Evolutionary conservation across 768 basidiomycete species (phyloP).

Genomic region (Pleurotus cornucopiae): DNA sequence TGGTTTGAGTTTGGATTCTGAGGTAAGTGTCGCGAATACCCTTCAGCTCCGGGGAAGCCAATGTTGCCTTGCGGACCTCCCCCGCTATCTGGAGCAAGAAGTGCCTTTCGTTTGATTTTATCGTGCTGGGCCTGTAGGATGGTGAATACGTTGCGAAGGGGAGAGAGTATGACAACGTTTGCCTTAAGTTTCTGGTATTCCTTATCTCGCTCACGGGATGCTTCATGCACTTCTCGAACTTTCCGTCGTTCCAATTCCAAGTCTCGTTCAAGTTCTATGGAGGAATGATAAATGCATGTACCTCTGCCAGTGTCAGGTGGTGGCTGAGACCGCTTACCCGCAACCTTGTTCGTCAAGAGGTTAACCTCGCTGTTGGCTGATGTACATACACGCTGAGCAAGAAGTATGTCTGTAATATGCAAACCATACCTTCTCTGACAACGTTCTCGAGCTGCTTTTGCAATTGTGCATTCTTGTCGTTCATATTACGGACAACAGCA

Average conservation of each 20-base stretch:
- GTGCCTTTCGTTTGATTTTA: constrained; percentile 76
- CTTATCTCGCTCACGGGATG: constrained; percentile 72
- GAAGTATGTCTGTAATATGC: neutral
- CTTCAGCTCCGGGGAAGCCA: constrained; percentile 15
- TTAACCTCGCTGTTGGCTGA: constrained; percentile 75
- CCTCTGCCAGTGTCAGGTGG: neutral
- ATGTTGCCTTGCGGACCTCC: constrained; percentile 13
- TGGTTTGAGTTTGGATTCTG: constrained; percentile 22
- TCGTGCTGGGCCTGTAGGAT: constrained; percentile 62
- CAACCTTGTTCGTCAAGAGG: constrained; percentile 63
- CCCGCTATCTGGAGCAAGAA: constrained; percentile 45
- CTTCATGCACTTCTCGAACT: constrained; percentile 68
- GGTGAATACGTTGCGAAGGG: neutral
- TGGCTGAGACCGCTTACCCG: constrained; percentile 37
- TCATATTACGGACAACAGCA: constrained; percentile 75
- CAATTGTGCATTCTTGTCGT: constrained; percentile 76
- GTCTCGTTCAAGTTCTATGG: constrained; percentile 71
- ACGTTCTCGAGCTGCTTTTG: constrained; percentile 87
- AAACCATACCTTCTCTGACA: constrained; percentile 68
- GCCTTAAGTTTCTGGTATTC: constrained; percentile 89
- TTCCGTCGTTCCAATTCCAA: constrained; percentile 77
- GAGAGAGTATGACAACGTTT: neutral
- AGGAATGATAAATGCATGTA: neutral
- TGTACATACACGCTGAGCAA: neutral
- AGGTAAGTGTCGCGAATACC: constrained; percentile 19